A percentile compares a stretch with the other conserved stretches of the same genome.
These are phyloP conservation scores for Peronosclerospora sorghi DNA, from an alignment of 352 stramenopile species.

Conservation along the genomic window DNA sequence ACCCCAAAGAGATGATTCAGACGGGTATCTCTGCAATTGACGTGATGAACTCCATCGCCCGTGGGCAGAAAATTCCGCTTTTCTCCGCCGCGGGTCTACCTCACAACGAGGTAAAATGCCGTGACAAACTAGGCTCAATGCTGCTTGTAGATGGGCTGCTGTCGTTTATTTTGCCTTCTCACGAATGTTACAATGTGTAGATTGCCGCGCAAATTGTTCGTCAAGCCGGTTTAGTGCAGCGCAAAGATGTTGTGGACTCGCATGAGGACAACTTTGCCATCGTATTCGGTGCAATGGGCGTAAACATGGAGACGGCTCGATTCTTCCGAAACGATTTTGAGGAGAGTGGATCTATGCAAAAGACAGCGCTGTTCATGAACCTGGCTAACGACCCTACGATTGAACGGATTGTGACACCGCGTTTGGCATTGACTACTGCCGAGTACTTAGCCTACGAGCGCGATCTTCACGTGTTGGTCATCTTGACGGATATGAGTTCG, in stretches of 20 bases:
- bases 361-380: conserved; percentile 98
- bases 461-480: conserved; percentile 98
- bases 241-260: conserved; percentile 97
- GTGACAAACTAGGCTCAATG: background rate
- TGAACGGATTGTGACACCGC: conserved; percentile 99
- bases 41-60: conserved; percentile 99
- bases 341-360: conserved; percentile 96
- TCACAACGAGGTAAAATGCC: conserved; percentile 89
- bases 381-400: conserved; percentile 99
- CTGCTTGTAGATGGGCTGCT: conserved; percentile 1
- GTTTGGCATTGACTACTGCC: conserved; percentile 95
- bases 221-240: conserved; percentile 96
- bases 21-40: conserved; percentile 99
- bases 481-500: conserved; percentile 99
- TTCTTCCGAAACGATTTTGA: conserved; percentile 97
- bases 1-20: conserved; percentile 99
- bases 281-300: conserved; percentile 99
- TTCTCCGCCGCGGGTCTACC: conserved; percentile 97
- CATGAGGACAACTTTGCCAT: conserved; percentile 99
- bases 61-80: conserved; percentile 99
- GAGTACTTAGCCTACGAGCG: conserved; percentile 99
- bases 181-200: conserved; percentile 6
- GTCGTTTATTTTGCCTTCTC: conserved; percentile 1
- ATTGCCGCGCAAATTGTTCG: conserved; percentile 98
- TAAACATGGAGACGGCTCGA: conserved; percentile 98